Conservation (phyloP, 2,329 filamentous ascomycete genomes). For the Ophiostoma sp. region DNA sequence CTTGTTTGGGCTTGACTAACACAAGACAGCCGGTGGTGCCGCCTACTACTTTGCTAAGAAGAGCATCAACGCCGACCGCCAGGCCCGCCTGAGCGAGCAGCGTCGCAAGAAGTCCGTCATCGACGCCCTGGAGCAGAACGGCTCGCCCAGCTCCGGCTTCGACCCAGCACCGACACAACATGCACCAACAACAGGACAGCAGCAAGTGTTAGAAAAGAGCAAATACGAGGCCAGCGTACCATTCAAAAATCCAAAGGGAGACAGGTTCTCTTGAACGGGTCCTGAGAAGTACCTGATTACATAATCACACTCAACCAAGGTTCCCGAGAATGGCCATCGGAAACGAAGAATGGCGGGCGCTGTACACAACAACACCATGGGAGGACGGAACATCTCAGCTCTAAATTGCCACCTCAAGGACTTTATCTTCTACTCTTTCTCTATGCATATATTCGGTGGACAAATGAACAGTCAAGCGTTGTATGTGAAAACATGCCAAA, state of each 20-base stretch:
- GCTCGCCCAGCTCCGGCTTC: slow-evolving; percentile 39
- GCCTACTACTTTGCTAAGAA: slow-evolving; percentile 96
- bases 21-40: slow-evolving; percentile 65
- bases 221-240: slow-evolving; percentile 81
- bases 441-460: not conserved
- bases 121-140: slow-evolving; percentile 47
- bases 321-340: no score
- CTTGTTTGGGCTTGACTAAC: not conserved
- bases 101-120: slow-evolving; percentile 58
- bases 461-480: not conserved
- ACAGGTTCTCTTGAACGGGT: slow-evolving; percentile 62
- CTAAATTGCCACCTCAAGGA: not conserved
- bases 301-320: not conserved
- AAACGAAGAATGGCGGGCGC: no score
- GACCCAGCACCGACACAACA: slow-evolving; percentile 78
- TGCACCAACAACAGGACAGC: slow-evolving; percentile 63
- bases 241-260: slow-evolving; percentile 74
- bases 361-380: not conserved
- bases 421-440: not conserved
- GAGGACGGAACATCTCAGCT: not conserved
- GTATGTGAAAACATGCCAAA: not conserved
- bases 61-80: slow-evolving; percentile 86
- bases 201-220: slow-evolving; percentile 68
- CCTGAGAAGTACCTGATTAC: not conserved
- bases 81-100: slow-evolving; percentile 61